phyloP scores from a whole-genome alignment of 306 rosid genomes.

The Aeschynomene evenia region DNA sequence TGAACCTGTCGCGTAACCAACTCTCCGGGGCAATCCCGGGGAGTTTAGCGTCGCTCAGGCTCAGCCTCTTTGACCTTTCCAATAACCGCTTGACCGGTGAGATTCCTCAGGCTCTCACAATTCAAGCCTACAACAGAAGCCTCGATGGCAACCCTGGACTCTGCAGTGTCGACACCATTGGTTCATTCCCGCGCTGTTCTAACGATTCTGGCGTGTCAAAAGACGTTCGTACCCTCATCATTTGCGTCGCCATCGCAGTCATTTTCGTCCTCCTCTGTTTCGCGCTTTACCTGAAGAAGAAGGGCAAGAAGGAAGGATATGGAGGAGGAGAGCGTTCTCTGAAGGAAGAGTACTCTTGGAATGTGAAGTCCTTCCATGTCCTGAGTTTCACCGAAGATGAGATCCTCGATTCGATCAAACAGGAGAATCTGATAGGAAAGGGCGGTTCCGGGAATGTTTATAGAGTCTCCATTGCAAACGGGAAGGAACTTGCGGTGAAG shows the following conservation, averaged over 20 bases:
- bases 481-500: constrained; percentile 82
- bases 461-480: constrained; percentile 58
- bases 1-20: constrained; percentile 58
- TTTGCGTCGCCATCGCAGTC: constrained; percentile 48
- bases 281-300: constrained; percentile 20
- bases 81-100: constrained; percentile 56
- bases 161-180: constrained; percentile 46
- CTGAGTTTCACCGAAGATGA: constrained; percentile 73
- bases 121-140: constrained; percentile 79
- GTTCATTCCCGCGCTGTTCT: constrained; percentile 52
- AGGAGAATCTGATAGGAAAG: constrained; percentile 80
- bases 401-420: constrained; percentile 78
- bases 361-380: constrained; percentile 82
- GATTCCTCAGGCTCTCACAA: constrained; percentile 55
- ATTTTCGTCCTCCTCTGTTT: constrained; percentile 33
- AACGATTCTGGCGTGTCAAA: constrained; percentile 40
- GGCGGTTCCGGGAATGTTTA: constrained; percentile 97
- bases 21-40: constrained; percentile 72
- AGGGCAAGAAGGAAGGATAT: constrained; percentile 25
- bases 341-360: constrained; percentile 77
- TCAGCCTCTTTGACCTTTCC: constrained; percentile 76
- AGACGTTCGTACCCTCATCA: constrained; percentile 44
- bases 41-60: constrained; percentile 46
- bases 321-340: constrained; percentile 53
- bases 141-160: constrained; percentile 67